Evolutionary conservation across 768 basidiomycete genomes (phyloP), one percentile per base, ranked within the genome.

Genomic region (Boletus rex-veris): DNA sequence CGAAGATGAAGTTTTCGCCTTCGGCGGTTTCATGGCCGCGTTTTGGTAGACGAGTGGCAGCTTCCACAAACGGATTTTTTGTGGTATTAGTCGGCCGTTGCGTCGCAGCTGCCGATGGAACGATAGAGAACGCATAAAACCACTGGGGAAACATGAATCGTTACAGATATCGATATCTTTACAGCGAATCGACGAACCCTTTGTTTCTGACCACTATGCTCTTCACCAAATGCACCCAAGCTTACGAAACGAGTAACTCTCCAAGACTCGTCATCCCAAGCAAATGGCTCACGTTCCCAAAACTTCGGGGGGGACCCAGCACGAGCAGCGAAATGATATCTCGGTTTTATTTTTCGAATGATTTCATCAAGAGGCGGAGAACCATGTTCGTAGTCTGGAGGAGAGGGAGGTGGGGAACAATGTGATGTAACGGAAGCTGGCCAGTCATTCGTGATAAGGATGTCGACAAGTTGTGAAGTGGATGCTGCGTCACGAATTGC

Each of bases 41-140:
- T 68, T 92, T 92, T 7, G 65, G 60, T 7, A 69, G 52, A 8
- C 74, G 75, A 31, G 66, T 55, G 8, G 64, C 59, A 24, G 61
- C 58, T 47, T 79, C 78, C 7, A 73, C 69, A 64, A 88, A 90
- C 1, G 90, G 90, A 66, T 92, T 92, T 57, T 74, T 74, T 0
- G 90, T 89, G 1, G 77, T 71, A 63, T 92, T 90, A 1, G 77
- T 63, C 15, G 90, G 88, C 5, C 64, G 76, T 18, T 75, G 69
- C 11, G 66, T 70, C 24, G 69, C 60, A 5, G 75, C 62, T 21
- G 74, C 68, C 41, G 77, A 75, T 3, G 91, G 84, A 0, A 81
- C 71, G 48, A 99, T 89, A 24, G 83, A 85, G 71, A 98, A 98
- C 3, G 97, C 97, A 72, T 99, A 99, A 73, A 97, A 98, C 88